phyloP scores from a whole-genome alignment of 331 rosid species.

The Rosa hybrid region DNA sequence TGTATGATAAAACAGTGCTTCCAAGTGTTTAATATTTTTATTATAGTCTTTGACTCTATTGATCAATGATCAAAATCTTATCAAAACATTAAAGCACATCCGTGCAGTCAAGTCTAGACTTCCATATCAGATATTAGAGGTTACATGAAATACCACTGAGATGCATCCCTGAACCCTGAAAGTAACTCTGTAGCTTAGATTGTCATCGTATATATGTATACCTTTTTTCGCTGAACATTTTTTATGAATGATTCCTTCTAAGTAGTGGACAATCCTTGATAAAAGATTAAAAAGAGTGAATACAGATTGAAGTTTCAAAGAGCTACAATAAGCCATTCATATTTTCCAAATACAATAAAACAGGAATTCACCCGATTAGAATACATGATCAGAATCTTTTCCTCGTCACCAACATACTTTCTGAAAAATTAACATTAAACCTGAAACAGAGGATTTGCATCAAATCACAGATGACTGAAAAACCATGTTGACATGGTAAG shows the following conservation, averaged over 20 bases:
- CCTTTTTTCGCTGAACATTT: slow-evolving; percentile 74
- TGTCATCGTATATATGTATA: slow-evolving; percentile 14
- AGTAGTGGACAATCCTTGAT: slow-evolving; percentile 56
- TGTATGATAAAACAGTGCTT: background rate
- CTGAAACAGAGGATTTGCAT: too few relatives aligned
- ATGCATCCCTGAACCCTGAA: background rate
- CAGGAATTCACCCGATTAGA: slow-evolving; percentile 66
- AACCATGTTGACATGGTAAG: too few relatives aligned
- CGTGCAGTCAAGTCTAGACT: background rate
- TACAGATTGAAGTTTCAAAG: slow-evolving; percentile 20
- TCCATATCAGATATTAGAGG: too few relatives aligned
- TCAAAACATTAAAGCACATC: background rate
- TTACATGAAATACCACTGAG: background rate
- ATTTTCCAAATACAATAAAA: slow-evolving; percentile 16
- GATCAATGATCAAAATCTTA: background rate
- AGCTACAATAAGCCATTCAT: slow-evolving; percentile 13
- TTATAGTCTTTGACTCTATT: background rate
- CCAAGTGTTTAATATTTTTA: background rate
- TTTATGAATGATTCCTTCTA: slow-evolving; percentile 71
- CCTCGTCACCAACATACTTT: slow-evolving; percentile 74
- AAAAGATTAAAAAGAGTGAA: slow-evolving; percentile 16
- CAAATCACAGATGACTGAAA: too few relatives aligned
- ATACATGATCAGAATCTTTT: slow-evolving; percentile 68
- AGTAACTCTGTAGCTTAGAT: background rate
- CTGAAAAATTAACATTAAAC: slow-evolving; percentile 47